phyloP scores from a whole-genome alignment of 805 yeast species.

The Candida ortonii region DNA sequence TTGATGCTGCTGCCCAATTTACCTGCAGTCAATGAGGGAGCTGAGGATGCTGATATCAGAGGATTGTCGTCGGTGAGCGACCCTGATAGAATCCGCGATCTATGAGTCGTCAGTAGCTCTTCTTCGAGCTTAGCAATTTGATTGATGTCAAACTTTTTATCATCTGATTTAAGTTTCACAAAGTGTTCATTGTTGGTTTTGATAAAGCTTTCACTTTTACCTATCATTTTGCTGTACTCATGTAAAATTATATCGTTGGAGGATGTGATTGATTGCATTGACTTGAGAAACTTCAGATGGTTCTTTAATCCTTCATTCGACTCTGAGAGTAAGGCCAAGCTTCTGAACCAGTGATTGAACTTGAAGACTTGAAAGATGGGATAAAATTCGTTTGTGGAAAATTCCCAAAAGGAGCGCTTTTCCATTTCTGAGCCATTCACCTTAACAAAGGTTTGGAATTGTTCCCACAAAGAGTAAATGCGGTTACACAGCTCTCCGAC shows the following conservation, averaged over 20 bases:
- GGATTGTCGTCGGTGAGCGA: slow-evolving; percentile 24
- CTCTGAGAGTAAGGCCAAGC: slow-evolving; percentile 17
- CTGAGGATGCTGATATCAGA: slow-evolving; percentile 16
- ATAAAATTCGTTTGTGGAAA: slow-evolving; percentile 12
- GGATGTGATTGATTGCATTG: slow-evolving; percentile 19
- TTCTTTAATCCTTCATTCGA: slow-evolving; percentile 14
- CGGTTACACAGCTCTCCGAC: slow-evolving; percentile 9
- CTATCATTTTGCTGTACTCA: slow-evolving; percentile 21
- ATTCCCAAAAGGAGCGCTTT: slow-evolving; percentile 9
- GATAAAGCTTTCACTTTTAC: slow-evolving; percentile 18
- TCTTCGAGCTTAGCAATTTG: slow-evolving; percentile 11
- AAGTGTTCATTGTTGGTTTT: slow-evolving; percentile 17
- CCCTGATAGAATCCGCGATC: slow-evolving; percentile 16
- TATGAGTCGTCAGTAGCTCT: slow-evolving; percentile 10
- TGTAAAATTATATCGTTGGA: slow-evolving; percentile 13
- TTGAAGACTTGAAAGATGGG: slow-evolving; percentile 22
- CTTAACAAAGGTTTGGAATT: slow-evolving; percentile 7
- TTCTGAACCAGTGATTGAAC: slow-evolving; percentile 22
- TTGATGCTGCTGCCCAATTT: slow-evolving; percentile 1
- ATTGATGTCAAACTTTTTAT: slow-evolving; percentile 7
- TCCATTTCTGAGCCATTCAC: slow-evolving; percentile 12
- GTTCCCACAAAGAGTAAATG: slow-evolving; percentile 13
- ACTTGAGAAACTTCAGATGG: slow-evolving; percentile 16
- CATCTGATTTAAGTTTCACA: slow-evolving; percentile 8
- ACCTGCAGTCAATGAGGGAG: slow-evolving; percentile 4